phyloP scores from a whole-genome alignment of 257 asterid genomes.

The Lycium ferocissimum region DNA sequence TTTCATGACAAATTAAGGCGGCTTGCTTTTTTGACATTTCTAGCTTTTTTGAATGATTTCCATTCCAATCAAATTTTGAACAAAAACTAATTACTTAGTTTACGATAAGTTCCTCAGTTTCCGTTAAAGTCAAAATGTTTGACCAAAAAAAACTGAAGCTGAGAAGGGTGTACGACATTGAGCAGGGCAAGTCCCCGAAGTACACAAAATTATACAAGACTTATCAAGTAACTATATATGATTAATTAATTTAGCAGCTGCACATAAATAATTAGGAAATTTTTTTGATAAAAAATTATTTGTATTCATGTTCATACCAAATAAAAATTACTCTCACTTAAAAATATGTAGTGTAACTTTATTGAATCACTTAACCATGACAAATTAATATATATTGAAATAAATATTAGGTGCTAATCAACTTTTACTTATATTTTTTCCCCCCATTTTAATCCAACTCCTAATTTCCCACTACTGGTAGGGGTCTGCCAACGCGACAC shows the following conservation, averaged over 20 bases:
- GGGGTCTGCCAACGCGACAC: neutral
- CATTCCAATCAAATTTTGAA: neutral
- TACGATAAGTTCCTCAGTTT: neutral
- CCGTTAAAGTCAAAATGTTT: neutral
- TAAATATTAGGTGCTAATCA: neutral
- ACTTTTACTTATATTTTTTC: neutral
- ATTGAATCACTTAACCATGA: too few species aligned
- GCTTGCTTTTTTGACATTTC: conserved; percentile 3
- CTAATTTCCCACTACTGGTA: neutral
- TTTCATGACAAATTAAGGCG: neutral
- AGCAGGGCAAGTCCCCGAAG: too few species aligned
- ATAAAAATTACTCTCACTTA: too few species aligned
- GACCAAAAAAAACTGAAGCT: neutral
- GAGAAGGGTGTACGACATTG: too few species aligned
- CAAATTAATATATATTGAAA: too few species aligned
- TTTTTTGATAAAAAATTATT: too few species aligned
- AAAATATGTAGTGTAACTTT: too few species aligned
- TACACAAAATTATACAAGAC: neutral
- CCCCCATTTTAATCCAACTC: neutral
- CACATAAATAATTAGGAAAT: neutral
- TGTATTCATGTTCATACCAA: too few species aligned
- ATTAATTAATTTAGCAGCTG: conserved; percentile 1
- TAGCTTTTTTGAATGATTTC: neutral
- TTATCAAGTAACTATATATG: neutral
- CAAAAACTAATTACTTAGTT: neutral